These are phyloP conservation scores for Phytophthora megakarya DNA, from an alignment of 352 stramenopile genomes.

Conservation along the genomic window DNA sequence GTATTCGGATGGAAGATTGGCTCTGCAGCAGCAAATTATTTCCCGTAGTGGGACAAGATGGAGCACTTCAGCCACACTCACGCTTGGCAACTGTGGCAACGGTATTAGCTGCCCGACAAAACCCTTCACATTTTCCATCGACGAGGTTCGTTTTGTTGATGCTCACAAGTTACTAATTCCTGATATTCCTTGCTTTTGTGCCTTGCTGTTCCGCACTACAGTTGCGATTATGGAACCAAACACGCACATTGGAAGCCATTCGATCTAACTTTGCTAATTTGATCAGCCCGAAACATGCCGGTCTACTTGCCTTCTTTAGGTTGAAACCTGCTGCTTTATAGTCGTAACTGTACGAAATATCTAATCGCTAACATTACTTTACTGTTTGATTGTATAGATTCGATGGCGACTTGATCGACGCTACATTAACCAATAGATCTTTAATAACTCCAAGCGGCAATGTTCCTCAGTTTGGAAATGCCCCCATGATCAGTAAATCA, in stretches of 20 bases:
- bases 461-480: constrained; percentile 2
- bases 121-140: constrained; percentile 49
- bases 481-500: constrained; percentile 19
- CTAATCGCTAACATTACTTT: neutral
- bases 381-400: constrained; percentile 9
- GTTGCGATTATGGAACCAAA: constrained; percentile 27
- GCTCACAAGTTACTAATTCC: neutral
- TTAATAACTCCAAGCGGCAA: neutral
- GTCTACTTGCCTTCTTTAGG: constrained; percentile 30
- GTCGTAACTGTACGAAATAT: neutral
- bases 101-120: constrained; percentile 37
- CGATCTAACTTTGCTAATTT: constrained; percentile 14
- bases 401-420: constrained; percentile 19
- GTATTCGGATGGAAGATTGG: constrained; percentile 19
- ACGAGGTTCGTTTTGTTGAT: constrained; percentile 41
- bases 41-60: constrained; percentile 12
- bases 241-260: constrained; percentile 6
- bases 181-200: neutral
- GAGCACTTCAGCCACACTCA: constrained; percentile 25
- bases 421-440: neutral
- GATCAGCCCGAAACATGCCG: neutral
- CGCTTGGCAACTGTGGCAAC: constrained; percentile 50
- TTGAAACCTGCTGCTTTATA: neutral
- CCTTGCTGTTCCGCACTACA: neutral
- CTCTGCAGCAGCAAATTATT: constrained; percentile 13